These are phyloP conservation scores for Laburnicola sp. DNA, from an alignment of 2,329 filamentous ascomycete species.

Conservation along the genomic window DNA sequence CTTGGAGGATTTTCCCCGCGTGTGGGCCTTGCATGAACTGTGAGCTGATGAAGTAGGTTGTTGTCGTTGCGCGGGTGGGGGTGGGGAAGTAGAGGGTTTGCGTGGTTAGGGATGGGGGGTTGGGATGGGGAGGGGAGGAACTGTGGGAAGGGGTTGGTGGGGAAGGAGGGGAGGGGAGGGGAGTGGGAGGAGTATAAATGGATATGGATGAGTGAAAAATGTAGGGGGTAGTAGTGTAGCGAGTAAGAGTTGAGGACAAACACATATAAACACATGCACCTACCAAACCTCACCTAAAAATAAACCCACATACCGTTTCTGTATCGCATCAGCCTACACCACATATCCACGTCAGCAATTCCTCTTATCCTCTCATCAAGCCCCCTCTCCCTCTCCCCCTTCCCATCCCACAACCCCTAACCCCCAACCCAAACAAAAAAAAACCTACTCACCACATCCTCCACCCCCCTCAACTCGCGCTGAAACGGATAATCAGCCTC, in stretches of 20 bases:
- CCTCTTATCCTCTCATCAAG: too few relatives aligned
- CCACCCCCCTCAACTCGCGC: conserved; percentile 37
- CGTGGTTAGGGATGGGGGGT: conserved; percentile 51
- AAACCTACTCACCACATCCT: conserved; percentile 36
- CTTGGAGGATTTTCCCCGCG: conserved; percentile 46
- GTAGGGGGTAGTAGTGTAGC: too few relatives aligned
- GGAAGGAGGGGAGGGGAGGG: conserved; percentile 20
- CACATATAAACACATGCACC: neutral
- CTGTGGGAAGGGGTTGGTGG: neutral
- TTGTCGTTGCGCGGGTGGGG: conserved; percentile 37
- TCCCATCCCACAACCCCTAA: too few relatives aligned
- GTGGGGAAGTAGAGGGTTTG: conserved; percentile 43
- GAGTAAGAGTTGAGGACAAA: neutral
- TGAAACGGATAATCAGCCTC: conserved; percentile 48
- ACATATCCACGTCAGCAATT: too few relatives aligned
- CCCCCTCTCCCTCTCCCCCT: too few relatives aligned
- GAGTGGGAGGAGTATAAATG: neutral
- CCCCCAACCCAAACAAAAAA: neutral
- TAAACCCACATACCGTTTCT: too few relatives aligned
- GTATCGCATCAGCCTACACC: too few relatives aligned
- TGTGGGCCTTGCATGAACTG: conserved; percentile 51
- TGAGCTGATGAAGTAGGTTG: conserved; percentile 49
- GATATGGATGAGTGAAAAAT: too few relatives aligned
- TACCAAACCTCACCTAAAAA: neutral
- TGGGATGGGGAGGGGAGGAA: conserved; percentile 45